Conservation (phyloP, 345 rosid species). For the Lepidium aucheri region DNA sequence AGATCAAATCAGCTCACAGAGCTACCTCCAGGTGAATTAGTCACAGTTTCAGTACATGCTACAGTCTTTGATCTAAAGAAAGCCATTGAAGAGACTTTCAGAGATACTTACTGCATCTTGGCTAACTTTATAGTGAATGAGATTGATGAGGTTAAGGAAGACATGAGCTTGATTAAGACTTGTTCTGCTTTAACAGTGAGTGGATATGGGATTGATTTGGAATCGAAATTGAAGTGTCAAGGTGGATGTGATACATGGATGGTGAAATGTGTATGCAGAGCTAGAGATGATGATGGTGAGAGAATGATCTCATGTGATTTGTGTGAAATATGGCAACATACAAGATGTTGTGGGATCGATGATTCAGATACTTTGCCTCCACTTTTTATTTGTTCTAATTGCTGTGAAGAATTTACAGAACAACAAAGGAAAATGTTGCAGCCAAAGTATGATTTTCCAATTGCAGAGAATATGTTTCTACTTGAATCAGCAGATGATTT, state of each 20-base stretch:
- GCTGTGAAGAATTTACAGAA: slow-evolving; percentile 46
- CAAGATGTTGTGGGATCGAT: slow-evolving; percentile 63
- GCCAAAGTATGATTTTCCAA: slow-evolving; percentile 26
- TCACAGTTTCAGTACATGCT: slow-evolving; percentile 51
- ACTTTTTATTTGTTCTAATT: slow-evolving; percentile 55
- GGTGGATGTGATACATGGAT: slow-evolving; percentile 74
- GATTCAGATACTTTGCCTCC: slow-evolving; percentile 66
- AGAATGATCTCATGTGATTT: slow-evolving; percentile 83
- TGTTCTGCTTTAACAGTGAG: slow-evolving; percentile 43
- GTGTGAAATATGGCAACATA: slow-evolving; percentile 91
- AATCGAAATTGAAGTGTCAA: slow-evolving; percentile 38
- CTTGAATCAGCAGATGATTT: background rate
- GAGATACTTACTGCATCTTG: slow-evolving; percentile 63
- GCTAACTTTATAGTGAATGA: slow-evolving; percentile 45
- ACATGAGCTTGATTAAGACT: slow-evolving; percentile 32
- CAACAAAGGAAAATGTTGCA: slow-evolving; percentile 26
- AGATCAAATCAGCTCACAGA: slow-evolving; percentile 22
- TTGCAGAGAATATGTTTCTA: slow-evolving; percentile 27
- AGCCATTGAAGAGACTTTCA: slow-evolving; percentile 46
- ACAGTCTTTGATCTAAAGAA: slow-evolving; percentile 59
- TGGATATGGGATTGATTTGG: slow-evolving; percentile 44
- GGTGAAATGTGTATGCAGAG: slow-evolving; percentile 69
- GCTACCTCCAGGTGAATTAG: slow-evolving; percentile 50
- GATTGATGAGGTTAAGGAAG: slow-evolving; percentile 38
- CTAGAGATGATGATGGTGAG: slow-evolving; percentile 87